phyloP scores from a whole-genome alignment of 2,329 filamentous ascomycete genomes.

The Bisporella sp. region DNA sequence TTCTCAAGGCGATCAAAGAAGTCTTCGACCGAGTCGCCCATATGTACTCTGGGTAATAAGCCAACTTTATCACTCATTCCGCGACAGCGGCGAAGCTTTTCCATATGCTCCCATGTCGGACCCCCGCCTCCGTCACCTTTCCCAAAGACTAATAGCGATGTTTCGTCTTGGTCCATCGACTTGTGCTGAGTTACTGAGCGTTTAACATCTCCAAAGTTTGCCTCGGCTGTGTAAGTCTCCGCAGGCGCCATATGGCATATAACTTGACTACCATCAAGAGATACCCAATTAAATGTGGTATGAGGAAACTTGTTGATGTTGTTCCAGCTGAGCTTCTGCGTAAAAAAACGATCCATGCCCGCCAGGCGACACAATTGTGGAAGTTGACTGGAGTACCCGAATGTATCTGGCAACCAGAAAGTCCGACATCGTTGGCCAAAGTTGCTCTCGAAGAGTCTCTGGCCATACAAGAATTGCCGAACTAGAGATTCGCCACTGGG shows the following conservation, averaged over 20 bases:
- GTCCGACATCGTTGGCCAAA: slow-evolving; percentile 86
- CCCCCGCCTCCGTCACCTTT: slow-evolving; percentile 96
- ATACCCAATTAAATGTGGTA: slow-evolving; percentile 98
- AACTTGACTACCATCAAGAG: slow-evolving; percentile 91
- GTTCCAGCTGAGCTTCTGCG: slow-evolving; percentile 98
- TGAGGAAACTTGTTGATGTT: slow-evolving; percentile 99
- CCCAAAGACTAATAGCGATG: slow-evolving; percentile 86
- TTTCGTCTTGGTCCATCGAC: slow-evolving; percentile 87
- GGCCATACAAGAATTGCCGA: slow-evolving; percentile 90
- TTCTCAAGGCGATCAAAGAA: slow-evolving; percentile 84
- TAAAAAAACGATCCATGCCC: slow-evolving; percentile 96
- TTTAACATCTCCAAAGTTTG: slow-evolving; percentile 89
- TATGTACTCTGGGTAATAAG: slow-evolving; percentile 75
- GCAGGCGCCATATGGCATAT: slow-evolving; percentile 95
- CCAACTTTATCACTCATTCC: slow-evolving; percentile 85
- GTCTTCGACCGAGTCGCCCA: slow-evolving; percentile 86
- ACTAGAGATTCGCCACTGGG: slow-evolving; percentile 92
- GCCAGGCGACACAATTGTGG: slow-evolving; percentile 88
- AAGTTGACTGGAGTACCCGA: slow-evolving; percentile 92
- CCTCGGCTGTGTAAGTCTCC: slow-evolving; percentile 92
- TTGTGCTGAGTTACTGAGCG: slow-evolving; percentile 90
- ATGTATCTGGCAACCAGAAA: slow-evolving; percentile 97
- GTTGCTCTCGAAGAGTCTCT: slow-evolving; percentile 87
- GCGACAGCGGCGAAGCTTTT: slow-evolving; percentile 88
- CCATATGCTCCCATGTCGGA: slow-evolving; percentile 86